A percentile compares a stretch with the other conserved stretches of the same genome.
Evolutionary conservation across 1,139 yeast species (phyloP).

Genomic region (Suhomyces maxii): DNA sequence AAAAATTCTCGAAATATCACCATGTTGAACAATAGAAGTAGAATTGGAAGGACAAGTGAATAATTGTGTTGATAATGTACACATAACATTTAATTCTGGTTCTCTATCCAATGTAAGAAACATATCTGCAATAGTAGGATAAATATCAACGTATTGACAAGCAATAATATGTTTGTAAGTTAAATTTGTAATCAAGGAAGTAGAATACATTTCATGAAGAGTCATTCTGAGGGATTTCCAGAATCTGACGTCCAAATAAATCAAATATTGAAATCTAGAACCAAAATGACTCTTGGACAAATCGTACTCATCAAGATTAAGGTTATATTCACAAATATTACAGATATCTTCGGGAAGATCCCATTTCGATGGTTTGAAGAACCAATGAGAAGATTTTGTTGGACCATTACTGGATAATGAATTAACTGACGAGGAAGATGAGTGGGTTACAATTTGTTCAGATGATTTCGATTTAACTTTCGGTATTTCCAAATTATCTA

Average conservation of each 20-base stretch:
- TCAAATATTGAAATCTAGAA: constrained; percentile 74
- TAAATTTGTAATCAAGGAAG: constrained; percentile 68
- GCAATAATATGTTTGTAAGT: constrained; percentile 61
- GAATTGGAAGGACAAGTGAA: constrained; percentile 85
- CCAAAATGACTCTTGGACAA: constrained; percentile 45
- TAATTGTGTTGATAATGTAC: constrained; percentile 77
- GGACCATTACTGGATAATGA: not conserved
- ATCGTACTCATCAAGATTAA: constrained; percentile 27
- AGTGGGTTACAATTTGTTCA: not conserved
- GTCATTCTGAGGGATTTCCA: constrained; percentile 66
- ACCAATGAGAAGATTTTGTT: constrained; percentile 34
- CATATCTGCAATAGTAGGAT: constrained; percentile 76
- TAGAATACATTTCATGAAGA: constrained; percentile 68
- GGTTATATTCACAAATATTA: constrained; percentile 47
- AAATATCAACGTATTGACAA: constrained; percentile 79
- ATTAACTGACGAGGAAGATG: not conserved
- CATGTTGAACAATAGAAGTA: constrained; percentile 63
- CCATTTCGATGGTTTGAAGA: constrained; percentile 41
- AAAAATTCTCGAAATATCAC: constrained; percentile 66
- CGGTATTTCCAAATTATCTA: constrained; percentile 38
- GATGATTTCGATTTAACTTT: constrained; percentile 21
- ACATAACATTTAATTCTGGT: constrained; percentile 77
- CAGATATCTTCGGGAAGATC: constrained; percentile 42
- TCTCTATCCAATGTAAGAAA: constrained; percentile 73
- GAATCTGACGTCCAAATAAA: constrained; percentile 68